Evolutionary conservation across 208 protist genomes (phyloP), one percentile per base, ranked within the genome.

Genomic region (Trypanosoma brucei): DNA sequence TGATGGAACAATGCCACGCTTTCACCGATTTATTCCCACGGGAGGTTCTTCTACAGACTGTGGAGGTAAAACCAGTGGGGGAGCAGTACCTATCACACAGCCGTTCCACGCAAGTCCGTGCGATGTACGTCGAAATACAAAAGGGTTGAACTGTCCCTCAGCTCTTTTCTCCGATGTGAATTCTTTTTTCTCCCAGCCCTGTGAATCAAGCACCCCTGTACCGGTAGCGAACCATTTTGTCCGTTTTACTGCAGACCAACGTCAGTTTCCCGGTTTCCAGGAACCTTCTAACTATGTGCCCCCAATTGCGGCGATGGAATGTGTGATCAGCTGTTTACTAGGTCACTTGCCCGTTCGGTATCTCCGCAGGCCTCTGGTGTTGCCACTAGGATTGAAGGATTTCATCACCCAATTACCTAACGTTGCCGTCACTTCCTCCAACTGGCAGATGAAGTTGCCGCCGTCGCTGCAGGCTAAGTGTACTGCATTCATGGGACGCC

Each of bases 391-490:
- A 34, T 13, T 91, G 40, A 68, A 79, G 58, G 55, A 75, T n/a
- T 92, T 79, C 52, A 72, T 92, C 52, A 89, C 83, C 31, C 75
- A 87, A 70, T 71, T 94, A 30, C 88, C 88, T 8, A 75, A 86
- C 45, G 66, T 75, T 40, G 48, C 69, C 22, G 52, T 64, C 31
- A 58, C 71, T 60, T 63, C 49, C 30, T 57, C 60, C 22, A 40
- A 49, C 40, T 79, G 74, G 74, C 66, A 70, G 31, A 39, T 72
- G 31, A 56, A 35, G 22, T 30, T 68, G 40, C 74, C 67, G n/a
- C 51, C 66, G 39, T 78, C 72, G n/a, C 37, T 72, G 55, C 59
- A 61, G 44, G 65, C 35, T 34, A 64, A 56, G 31, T 62, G 53
- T 53, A 65, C 37, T 37, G 30, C 56, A 3, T 45, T 39, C 42